Base-by-base conservation (phyloP, 345 rosid genomes). In the Gossypium australe region DNA sequence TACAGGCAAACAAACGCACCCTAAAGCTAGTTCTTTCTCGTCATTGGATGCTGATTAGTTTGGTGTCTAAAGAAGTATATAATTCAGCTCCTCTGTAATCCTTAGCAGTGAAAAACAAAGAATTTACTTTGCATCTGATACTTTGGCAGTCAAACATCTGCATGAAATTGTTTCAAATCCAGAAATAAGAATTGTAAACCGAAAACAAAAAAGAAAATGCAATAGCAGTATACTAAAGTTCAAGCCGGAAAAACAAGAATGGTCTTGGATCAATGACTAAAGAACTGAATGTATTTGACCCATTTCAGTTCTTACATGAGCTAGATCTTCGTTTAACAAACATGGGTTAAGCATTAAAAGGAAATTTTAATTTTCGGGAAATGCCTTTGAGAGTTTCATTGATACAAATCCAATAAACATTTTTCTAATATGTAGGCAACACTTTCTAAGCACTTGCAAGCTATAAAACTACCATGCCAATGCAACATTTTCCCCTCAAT, bases 111-210 rank as follows among this genome's bases (percentile, higher is more conserved):
- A 77, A 59, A 70, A 67, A 51, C 22, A 9, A 62, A 52, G 24
- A 49, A 53, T 55, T 11, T 45, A 64, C 53, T 24, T 75, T 78
- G 20, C 13, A 67, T 65, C 68, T 18, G 65, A 58, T 65, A 51
- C 61, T 52, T 38, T 11, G 65, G 57, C 61, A 49, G 41, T 83
- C 74, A 83, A 80, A 78, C 84, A 82, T 74, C 89, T 84, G 86
- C 85, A 79, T 17, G 75, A 67, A 60, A 71, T n/a, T 12, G 45
- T 67, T 58, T 14, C 57, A 43, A 67, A 20, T 66, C 47, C 53
- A 45, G 12, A 67, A 2, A 12, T 38, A 17, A 20, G 27, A 67
- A 18, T 41, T n/a, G 16, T 17, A 43, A 41, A 64, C 25, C 43
- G 4, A 6, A 43, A 17, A 11, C 7, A 27, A 2, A 11, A 44